phyloP scores from a whole-genome alignment of 768 basidiomycete genomes.

The Lyophyllum shimeji region DNA sequence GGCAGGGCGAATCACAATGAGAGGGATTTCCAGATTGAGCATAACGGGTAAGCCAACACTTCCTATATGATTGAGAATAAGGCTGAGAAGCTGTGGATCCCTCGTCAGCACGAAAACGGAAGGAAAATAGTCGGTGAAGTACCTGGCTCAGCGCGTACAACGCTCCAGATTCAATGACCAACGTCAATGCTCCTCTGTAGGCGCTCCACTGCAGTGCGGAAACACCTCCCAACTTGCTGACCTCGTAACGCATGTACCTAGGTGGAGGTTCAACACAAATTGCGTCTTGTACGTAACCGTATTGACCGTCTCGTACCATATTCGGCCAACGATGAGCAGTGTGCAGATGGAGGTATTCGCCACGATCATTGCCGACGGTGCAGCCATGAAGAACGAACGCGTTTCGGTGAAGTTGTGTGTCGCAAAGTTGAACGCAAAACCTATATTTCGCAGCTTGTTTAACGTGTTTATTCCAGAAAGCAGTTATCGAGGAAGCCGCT shows the following conservation, averaged over 20 bases:
- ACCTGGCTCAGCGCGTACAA: conserved; percentile 11
- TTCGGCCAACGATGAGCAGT: conserved; percentile 4
- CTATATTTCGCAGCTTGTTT: too few relatives aligned
- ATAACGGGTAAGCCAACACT: conserved; percentile 6
- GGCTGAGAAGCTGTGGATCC: not conserved
- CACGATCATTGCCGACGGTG: not conserved
- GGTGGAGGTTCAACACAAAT: not conserved
- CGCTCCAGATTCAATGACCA: conserved; percentile 11
- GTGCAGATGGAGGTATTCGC: conserved; percentile 3
- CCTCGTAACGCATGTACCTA: conserved; percentile 6
- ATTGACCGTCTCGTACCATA: conserved; percentile 3
- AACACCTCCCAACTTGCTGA: not conserved
- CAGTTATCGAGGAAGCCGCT: too few relatives aligned
- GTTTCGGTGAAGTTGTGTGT: not conserved
- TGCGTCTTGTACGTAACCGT: not conserved
- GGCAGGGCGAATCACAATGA: conserved; percentile 4
- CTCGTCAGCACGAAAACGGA: too few relatives aligned
- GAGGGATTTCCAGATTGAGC: conserved; percentile 10
- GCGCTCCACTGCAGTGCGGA: not conserved
- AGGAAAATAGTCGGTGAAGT: not conserved
- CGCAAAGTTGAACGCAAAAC: not conserved
- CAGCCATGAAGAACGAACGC: conserved; percentile 1
- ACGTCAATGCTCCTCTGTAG: not conserved
- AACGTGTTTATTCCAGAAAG: too few relatives aligned
- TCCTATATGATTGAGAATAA: conserved; percentile 6